Base-by-base conservation (phyloP, 2,329 filamentous ascomycete genomes). In the Talaromyces atroroseus region DNA sequence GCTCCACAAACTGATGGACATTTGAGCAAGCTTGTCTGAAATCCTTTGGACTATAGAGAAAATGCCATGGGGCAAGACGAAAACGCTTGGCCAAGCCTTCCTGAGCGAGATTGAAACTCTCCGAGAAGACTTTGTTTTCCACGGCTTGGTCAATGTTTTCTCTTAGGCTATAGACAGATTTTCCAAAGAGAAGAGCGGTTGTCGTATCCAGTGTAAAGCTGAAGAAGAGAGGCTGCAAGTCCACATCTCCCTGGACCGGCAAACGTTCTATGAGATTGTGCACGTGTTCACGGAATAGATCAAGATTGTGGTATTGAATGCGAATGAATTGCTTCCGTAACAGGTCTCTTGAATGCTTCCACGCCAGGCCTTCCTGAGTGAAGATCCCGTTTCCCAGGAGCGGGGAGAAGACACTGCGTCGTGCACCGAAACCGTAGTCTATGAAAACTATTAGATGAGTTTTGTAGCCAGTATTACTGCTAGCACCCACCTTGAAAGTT, bases 181-280 rank as follows among this genome's bases (percentile, higher is more conserved):
- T 63, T 8, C 72, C 71, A 36, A 73, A 74, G 7, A 74, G 61
- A n/a, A 73, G 66, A 26, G 68, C 65, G 0, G 67, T 73, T 2
- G 71, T 68, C 0, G 68, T 69, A 50, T 72, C 68, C 21, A 75
- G 58, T 1, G 71, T 75, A 29, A 73, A 61, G 26, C 67, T 63
- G 58, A 74, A 73, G 55, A 76, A 76, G 0, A 74, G 60, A 0
- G 72, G 68, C 54, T 74, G 65, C 0, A 77, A 52, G 44, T 61
- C 58, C 11, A 68, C 26, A 20, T 61, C 50, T 4, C 60, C 61
- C 10, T 64, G 57, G 1, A 62, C 63, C 12, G 55, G 56, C 2
- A 68, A 26, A 49, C 44, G 54, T 5, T 23, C 26, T 20, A 77
- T 62, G 26, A 76, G 60, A 45, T 72, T 68, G 42, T 71, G 62